Evolutionary conservation across 1,284 basidiomycete species (phyloP).

Genomic region (Fomitopsis palustris): DNA sequence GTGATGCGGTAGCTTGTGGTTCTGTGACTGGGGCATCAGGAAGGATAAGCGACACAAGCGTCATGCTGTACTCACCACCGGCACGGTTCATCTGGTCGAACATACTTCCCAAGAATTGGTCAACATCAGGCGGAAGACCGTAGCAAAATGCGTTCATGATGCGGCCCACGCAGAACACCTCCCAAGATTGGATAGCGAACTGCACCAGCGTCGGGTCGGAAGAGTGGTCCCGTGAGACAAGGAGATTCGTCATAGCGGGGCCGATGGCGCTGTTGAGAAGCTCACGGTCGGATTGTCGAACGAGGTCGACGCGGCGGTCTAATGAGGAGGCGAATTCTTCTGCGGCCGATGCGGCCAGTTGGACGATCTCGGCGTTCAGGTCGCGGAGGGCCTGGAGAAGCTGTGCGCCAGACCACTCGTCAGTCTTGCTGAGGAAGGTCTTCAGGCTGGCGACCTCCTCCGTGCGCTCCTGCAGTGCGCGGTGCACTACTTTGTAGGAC

Average conservation of each 20-base stretch:
- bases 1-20: conserved; percentile 34
- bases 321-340: conserved; percentile 30
- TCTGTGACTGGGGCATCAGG: conserved; percentile 18
- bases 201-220: conserved; percentile 36
- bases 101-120: conserved; percentile 28
- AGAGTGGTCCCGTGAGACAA: conserved; percentile 28
- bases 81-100: conserved; percentile 33
- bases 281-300: conserved; percentile 28
- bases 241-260: conserved; percentile 26
- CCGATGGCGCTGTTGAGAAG: conserved; percentile 29
- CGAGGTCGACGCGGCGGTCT: conserved; percentile 18
- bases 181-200: conserved; percentile 38
- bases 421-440: conserved; percentile 36
- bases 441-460: conserved; percentile 33
- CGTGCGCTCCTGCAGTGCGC: conserved; percentile 22
- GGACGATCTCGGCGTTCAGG: conserved; percentile 35
- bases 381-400: conserved; percentile 35
- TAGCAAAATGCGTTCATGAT: conserved; percentile 35
- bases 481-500: conserved; percentile 20
- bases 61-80: conserved; percentile 26
- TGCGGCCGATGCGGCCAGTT: conserved; percentile 32
- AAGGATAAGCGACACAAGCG: not conserved
- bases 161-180: conserved; percentile 32
- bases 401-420: conserved; percentile 35
- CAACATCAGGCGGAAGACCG: conserved; percentile 31